Base-by-base conservation (phyloP, 257 asterid genomes). In the Capsicum rhomboideum region DNA sequence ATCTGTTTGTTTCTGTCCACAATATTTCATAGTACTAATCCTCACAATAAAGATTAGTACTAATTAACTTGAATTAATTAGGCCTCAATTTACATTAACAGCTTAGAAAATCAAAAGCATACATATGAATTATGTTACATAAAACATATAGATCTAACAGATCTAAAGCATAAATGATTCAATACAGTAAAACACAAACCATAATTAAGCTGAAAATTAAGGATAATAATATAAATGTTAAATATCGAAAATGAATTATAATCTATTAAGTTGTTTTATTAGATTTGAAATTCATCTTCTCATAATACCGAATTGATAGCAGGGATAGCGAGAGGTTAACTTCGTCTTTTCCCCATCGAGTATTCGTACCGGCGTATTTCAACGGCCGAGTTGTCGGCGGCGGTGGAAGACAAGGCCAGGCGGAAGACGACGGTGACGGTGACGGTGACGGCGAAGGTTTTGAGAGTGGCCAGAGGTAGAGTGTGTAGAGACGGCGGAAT, bases 281-380 rank as follows among this genome's bases (percentile, higher is more conserved):
- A 68, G 91, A 88, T 54, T 88, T 91, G 91, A 82, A 96, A 61
- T 92, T 90, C 98, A 94, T 92, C 89, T 91, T 96, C 95, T 93
- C 98, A 31, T 89, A 96, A 78, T 91, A 95, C 91, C 94, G 91
- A 86, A 96, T 94, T 42, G 98, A 94, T 53, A 96, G 95, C 40
- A 96, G 89, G 29, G 99, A 96, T 44, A 96, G 90, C 63, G 98
- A 93, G 66, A 96, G 93, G 83, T 94, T 94, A 81, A 96, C 95
- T 91, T 96, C 99, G 83, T 96, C 99, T 89, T 92, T 94, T 31
- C 99, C 99, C 99, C 98, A 96, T 68, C 97, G 89, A 40, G 92
- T 91, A 59, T 90, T 94, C 63, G 64, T 75, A 61, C 79, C 88
- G 49, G 88, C 37, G 55, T 91, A 53, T 67, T 86, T 91, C 20